Evolutionary conservation across 2,329 filamentous ascomycete species (phyloP).

Genomic region (Periconia sp.): DNA sequence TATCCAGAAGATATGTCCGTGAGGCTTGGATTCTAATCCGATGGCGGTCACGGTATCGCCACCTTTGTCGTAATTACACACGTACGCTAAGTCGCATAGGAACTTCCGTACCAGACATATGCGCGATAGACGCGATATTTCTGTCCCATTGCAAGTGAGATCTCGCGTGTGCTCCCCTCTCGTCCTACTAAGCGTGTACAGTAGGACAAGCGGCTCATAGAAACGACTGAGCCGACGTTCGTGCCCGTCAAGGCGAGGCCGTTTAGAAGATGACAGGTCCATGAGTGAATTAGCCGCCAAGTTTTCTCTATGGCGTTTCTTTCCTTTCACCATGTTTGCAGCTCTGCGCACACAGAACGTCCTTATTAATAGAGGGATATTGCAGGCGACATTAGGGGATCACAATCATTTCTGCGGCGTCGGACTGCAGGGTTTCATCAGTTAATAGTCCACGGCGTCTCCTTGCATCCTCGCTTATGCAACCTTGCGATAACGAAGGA

Average conservation of each 20-base stretch:
- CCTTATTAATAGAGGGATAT: too few relatives aligned
- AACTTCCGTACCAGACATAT: conserved; percentile 13
- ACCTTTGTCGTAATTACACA: conserved; percentile 19
- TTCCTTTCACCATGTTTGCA: too few relatives aligned
- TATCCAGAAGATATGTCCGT: conserved; percentile 18
- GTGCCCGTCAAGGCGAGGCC: too few relatives aligned
- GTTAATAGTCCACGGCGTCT: neutral
- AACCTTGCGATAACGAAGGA: conserved; percentile 2
- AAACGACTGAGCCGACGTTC: conserved; percentile 10
- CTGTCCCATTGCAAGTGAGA: neutral
- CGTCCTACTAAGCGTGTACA: conserved; percentile 7
- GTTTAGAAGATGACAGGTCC: too few relatives aligned
- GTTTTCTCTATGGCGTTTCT: too few relatives aligned
- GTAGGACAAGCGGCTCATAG: conserved; percentile 13
- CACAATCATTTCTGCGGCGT: neutral
- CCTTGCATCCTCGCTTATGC: neutral
- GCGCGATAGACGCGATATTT: conserved; percentile 1
- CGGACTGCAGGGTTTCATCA: neutral
- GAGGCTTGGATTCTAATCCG: conserved; percentile 16
- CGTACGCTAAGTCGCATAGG: conserved; percentile 14
- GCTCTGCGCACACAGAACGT: too few relatives aligned
- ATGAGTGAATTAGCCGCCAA: too few relatives aligned
- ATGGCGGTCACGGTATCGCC: conserved; percentile 20
- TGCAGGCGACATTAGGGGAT: neutral
- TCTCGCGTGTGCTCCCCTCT: conserved; percentile 8